Percentiles rank a stretch among this genome's conserved stretches.
phyloP scores from a whole-genome alignment of 768 basidiomycete species.

The Hericium alpestre region DNA sequence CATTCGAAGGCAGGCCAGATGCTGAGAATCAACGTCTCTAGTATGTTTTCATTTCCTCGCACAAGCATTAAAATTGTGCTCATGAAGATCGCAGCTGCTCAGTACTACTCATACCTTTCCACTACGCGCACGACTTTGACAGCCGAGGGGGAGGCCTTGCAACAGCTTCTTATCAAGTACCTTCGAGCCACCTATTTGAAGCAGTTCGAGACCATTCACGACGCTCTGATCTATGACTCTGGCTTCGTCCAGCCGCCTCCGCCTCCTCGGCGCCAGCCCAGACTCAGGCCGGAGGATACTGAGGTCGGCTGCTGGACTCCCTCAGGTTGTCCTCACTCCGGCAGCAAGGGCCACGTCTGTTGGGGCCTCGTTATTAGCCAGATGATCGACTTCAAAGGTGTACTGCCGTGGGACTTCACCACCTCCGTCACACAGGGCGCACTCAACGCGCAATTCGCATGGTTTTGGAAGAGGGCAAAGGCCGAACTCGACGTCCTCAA shows the following conservation, averaged over 20 bases:
- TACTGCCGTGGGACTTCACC: not conserved
- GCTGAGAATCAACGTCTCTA: constrained; percentile 17
- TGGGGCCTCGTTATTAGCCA: not conserved
- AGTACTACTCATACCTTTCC: not conserved
- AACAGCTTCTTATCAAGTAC: not conserved
- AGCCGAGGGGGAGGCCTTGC: not conserved
- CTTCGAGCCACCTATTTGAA: not conserved
- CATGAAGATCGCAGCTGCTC: not conserved
- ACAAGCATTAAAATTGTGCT: not conserved
- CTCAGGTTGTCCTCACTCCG: not conserved
- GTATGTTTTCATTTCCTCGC: not conserved
- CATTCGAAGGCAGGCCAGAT: constrained; percentile 9
- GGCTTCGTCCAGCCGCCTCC: not conserved
- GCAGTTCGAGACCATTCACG: not conserved
- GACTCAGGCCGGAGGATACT: not conserved
- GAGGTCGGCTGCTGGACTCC: not conserved
- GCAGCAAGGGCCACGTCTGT: not conserved
- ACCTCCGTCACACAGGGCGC: not conserved
- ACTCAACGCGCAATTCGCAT: not conserved
- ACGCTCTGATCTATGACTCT: not conserved
- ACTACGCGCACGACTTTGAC: not conserved
- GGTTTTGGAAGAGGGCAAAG: too few relatives aligned
- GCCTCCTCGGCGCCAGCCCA: not conserved
- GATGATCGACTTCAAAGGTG: not conserved
- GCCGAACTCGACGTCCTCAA: too few relatives aligned